A percentile compares a stretch with the other conserved stretches of the same genome.
Conservation (phyloP, 2,329 filamentous ascomycete species). For the Penicillium sp. region DNA sequence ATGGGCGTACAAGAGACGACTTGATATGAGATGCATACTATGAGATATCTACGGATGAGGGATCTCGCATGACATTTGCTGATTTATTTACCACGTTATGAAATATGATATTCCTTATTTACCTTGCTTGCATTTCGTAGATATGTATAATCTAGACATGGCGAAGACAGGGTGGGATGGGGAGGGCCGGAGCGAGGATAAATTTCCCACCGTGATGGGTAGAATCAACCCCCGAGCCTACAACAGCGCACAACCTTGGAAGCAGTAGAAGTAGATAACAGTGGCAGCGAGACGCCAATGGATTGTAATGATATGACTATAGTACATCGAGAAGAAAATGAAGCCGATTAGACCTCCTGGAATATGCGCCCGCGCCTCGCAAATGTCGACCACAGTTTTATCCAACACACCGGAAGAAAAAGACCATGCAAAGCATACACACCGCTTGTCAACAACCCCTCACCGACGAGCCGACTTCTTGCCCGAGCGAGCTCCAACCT, state of each 20-base stretch:
- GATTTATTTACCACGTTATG: not conserved
- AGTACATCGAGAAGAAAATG: constrained; percentile 26
- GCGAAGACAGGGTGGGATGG: not conserved
- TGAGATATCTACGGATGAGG: not conserved
- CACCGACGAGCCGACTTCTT: constrained; percentile 21
- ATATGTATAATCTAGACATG: not conserved
- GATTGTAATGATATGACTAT: constrained; percentile 25
- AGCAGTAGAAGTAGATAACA: not conserved
- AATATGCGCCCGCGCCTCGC: constrained; percentile 34
- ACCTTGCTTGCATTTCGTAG: not conserved
- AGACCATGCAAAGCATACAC: constrained; percentile 21
- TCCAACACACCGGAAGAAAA: constrained; percentile 20
- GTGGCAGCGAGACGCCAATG: constrained; percentile 18
- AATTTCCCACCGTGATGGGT: not conserved
- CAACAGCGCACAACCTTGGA: not conserved
- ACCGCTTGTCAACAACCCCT: constrained; percentile 15
- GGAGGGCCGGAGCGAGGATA: not conserved
- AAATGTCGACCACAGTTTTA: constrained; percentile 28
- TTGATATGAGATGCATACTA: too few species aligned
- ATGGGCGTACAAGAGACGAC: too few species aligned
- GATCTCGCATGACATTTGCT: not conserved
- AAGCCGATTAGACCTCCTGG: constrained; percentile 24
- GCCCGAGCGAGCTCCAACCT: constrained; percentile 18
- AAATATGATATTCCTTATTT: not conserved
- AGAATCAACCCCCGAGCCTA: not conserved